Evolutionary conservation across 805 yeast genomes (phyloP), one percentile per base, ranked within the genome.

Genomic region (Lipomyces sp.): DNA sequence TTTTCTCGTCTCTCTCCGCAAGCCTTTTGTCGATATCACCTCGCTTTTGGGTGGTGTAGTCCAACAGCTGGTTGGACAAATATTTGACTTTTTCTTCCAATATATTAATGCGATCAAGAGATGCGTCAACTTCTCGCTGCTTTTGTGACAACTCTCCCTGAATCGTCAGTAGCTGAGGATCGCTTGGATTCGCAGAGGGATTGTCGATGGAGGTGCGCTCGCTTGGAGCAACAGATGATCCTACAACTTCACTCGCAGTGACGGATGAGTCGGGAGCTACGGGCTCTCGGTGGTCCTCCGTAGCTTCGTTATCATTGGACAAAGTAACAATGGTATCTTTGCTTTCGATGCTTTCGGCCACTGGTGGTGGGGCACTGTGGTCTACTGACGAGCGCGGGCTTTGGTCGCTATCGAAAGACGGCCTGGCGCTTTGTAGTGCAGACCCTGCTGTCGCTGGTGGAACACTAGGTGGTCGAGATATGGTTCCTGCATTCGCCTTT

Each of bases 1-100:
- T 80, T 28, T 80, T 77, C 11, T 72, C 75, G 45, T 89, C 86
- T 70, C 83, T 60, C 67, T 78, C 61, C 56, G 68, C 41, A 66
- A 66, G 52, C 22, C 41, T 47, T 42, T 39, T 55, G 47, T 48
- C 56, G 8, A 57, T 28, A 31, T 42, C 24, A 46, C 39, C 28
- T 29, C 33, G 38, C 57, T 59, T 28, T 51, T 55, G 24, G 44
- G 47, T 16, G 13, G 48, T 33, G 39, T 55, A 51, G 19, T 48
- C 57, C 11, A 55, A 51, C 18, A 55, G 41, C 33, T 62, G 60
- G 18, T 53, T 55, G 14, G 70, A 59, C 34, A 70, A 55, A 40
- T 50, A 60, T 60, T 59, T 70, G 57, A 66, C 61, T 61, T 54
- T 66, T 49, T 40, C 60, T 57, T 64, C 65, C n/a, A 64, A 44